Evolutionary conservation across 495 filamentous ascomycete genomes (phyloP), one percentile per base, ranked within the genome.

Genomic region (Friedmanniomyces simplex): DNA sequence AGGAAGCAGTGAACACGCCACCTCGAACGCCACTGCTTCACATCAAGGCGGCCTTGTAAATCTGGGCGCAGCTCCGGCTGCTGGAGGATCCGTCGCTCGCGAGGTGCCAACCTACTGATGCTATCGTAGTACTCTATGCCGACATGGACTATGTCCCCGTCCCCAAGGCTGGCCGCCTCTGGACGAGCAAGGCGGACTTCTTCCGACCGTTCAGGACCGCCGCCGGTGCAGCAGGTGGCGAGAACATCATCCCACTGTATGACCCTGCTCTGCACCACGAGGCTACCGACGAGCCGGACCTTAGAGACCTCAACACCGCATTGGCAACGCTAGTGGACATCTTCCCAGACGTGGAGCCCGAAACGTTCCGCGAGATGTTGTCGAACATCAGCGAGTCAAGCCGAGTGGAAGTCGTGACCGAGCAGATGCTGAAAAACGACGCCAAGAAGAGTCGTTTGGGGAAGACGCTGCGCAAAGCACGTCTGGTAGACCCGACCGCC

Each of bases 301-400:
- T 91, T 22, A 74, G 79, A 42, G 83, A 86, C 37, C 73, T 96
- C 21, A 98, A 98, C 70, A 70, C 75, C 14, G 78, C 82, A 42
- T 80, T 98, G 52, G 77, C 82, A 34, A 76, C 75, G 0, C 79
- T 98, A 12, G 81, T 82, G 2, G 78, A 77, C 6, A 76, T 96
- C 1, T 98, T 98, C 62, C 93, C 93, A 6, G 83, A 95, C 69
- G 76, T 95, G 22, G 83, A 87, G 54, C 75, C 91, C 57, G 89
- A 95, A 53, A 91, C 95, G n/a, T 90, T 98, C 63, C 82, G 93
- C 13, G 90, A 95, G 68, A 81, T 96, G 76, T 79, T 98, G 34
- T 72, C 77, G 25, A 87, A 77, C 57, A 87, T 95, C 68, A 84
- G 86, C 61, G 86, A 86, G 41, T 80, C 91, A 62, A 96, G 90